phyloP scores from a whole-genome alignment of 2,329 filamentous ascomycete genomes.

The Parastagonospora nodorum region DNA sequence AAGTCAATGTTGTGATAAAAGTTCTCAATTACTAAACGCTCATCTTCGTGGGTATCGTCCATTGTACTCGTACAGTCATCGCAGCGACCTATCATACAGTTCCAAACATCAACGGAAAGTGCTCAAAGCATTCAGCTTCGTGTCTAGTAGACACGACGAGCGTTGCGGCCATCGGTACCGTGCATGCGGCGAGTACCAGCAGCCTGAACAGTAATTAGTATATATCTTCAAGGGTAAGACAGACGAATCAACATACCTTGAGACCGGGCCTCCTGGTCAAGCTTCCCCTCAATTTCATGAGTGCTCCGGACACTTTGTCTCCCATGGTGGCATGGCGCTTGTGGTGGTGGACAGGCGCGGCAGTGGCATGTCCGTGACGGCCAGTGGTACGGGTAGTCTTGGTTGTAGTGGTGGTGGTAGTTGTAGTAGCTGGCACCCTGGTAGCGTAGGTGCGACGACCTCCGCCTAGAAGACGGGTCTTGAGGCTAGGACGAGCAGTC shows the following conservation, averaged over 20 bases:
- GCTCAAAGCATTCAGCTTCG: background rate
- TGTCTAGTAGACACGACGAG: slow-evolving; percentile 34
- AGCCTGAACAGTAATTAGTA: slow-evolving; percentile 54
- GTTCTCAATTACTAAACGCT: slow-evolving; percentile 10
- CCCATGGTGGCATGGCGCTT: slow-evolving; percentile 70
- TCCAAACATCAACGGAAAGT: slow-evolving; percentile 1
- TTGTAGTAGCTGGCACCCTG: slow-evolving; percentile 36
- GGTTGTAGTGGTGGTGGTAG: slow-evolving; percentile 47
- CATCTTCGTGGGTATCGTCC: slow-evolving; percentile 19
- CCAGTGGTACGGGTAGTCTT: slow-evolving; percentile 52
- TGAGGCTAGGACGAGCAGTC: slow-evolving; percentile 55
- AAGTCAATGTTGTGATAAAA: no score
- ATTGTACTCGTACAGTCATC: slow-evolving; percentile 16
- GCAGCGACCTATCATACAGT: background rate
- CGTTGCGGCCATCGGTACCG: slow-evolving; percentile 71
- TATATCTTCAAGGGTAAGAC: background rate
- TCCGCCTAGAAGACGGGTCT: slow-evolving; percentile 58
- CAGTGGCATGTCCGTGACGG: slow-evolving; percentile 31
- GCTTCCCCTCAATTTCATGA: slow-evolving; percentile 73
- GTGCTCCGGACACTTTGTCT: slow-evolving; percentile 77
- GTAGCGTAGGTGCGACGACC: slow-evolving; percentile 38
- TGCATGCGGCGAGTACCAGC: slow-evolving; percentile 75
- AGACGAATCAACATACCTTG: slow-evolving; percentile 59
- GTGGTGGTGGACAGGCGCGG: slow-evolving; percentile 60
- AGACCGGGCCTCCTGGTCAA: slow-evolving; percentile 71